A percentile compares a stretch with the other conserved stretches of the same genome.
Evolutionary conservation across 2,329 filamentous ascomycete genomes (phyloP).

Genomic region (Xylariomycetidae sp.): DNA sequence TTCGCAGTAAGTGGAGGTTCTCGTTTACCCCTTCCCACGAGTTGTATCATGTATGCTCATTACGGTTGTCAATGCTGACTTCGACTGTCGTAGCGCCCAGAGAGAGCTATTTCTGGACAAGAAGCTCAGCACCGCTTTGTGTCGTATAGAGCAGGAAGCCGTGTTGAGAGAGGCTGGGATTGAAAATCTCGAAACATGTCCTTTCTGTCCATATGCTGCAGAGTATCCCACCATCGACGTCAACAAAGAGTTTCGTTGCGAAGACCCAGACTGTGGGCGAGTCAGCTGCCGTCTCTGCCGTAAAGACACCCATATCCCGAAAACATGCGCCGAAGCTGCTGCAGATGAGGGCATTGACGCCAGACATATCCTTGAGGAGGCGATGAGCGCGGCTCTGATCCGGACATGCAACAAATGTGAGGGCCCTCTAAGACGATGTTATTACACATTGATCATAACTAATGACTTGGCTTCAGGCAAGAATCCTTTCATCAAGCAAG

Average conservation of each 20-base stretch:
- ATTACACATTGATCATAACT: background rate
- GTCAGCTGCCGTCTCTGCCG: slow-evolving; percentile 67
- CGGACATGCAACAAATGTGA: slow-evolving; percentile 66
- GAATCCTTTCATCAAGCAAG: slow-evolving; percentile 74
- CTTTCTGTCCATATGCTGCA: slow-evolving; percentile 77
- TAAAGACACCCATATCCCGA: slow-evolving; percentile 64
- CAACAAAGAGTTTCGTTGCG: slow-evolving; percentile 70
- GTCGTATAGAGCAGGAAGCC: slow-evolving; percentile 66
- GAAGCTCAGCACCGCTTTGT: slow-evolving; percentile 57
- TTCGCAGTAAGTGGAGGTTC: no score
- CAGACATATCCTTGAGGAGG: slow-evolving; percentile 72
- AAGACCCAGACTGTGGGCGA: slow-evolving; percentile 58
- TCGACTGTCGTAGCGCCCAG: no score
- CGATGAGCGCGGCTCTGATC: slow-evolving; percentile 76
- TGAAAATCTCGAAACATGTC: slow-evolving; percentile 69
- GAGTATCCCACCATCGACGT: slow-evolving; percentile 63
- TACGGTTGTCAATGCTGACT: no score
- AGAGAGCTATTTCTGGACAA: slow-evolving; percentile 53
- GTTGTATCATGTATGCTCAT: no score
- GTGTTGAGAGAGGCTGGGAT: slow-evolving; percentile 65
- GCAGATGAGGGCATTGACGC: slow-evolving; percentile 54
- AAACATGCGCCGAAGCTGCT: slow-evolving; percentile 63
- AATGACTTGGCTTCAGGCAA: slow-evolving; percentile 36
- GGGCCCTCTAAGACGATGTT: slow-evolving; percentile 2
- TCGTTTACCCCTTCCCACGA: no score